Conservation (phyloP, 2,329 filamentous ascomycete genomes). For the Ophiostoma populinum region DNA sequence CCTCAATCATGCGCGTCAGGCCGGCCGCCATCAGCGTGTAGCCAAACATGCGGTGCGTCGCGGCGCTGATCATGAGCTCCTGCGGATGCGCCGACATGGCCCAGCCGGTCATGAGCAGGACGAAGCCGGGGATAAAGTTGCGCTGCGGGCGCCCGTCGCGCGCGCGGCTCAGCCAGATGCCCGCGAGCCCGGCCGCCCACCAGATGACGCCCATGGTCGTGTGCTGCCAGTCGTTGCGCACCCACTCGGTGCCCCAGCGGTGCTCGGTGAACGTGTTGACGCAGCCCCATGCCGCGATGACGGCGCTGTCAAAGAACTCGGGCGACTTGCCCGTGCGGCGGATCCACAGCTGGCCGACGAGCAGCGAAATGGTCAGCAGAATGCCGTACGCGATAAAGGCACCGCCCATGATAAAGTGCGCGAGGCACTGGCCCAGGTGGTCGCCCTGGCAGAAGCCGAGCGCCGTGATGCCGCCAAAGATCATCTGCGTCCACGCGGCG, state of each 20-base stretch:
- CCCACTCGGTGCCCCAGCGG: slow-evolving; percentile 79
- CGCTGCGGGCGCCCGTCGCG: slow-evolving; percentile 73
- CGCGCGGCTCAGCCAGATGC: slow-evolving; percentile 78
- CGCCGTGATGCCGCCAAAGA: slow-evolving; percentile 86
- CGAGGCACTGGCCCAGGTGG: slow-evolving; percentile 79
- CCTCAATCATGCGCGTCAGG: slow-evolving; percentile 69
- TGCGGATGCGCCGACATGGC: slow-evolving; percentile 90
- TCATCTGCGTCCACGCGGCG: slow-evolving; percentile 78
- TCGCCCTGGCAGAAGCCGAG: slow-evolving; percentile 87
- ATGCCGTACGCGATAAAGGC: slow-evolving; percentile 93
- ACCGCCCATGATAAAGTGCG: slow-evolving; percentile 97
- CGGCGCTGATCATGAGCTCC: slow-evolving; percentile 63
- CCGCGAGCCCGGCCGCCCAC: slow-evolving; percentile 87
- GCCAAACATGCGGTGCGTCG: slow-evolving; percentile 78
- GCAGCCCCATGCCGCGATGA: slow-evolving; percentile 90
- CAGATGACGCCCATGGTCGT: slow-evolving; percentile 99
- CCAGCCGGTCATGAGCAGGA: slow-evolving; percentile 85
- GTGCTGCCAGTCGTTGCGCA: slow-evolving; percentile 87
- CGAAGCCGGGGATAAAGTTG: slow-evolving; percentile 83
- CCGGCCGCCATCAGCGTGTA: slow-evolving; percentile 92
- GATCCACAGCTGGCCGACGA: slow-evolving; percentile 81
- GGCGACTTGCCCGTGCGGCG: slow-evolving; percentile 69
- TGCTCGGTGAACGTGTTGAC: slow-evolving; percentile 98
- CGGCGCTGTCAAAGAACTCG: slow-evolving; percentile 85
- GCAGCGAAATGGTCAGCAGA: slow-evolving; percentile 64